Conservation (phyloP, 225 moss, liverwort and hornwort species). For the Rhytidiadelphus loreus region DNA sequence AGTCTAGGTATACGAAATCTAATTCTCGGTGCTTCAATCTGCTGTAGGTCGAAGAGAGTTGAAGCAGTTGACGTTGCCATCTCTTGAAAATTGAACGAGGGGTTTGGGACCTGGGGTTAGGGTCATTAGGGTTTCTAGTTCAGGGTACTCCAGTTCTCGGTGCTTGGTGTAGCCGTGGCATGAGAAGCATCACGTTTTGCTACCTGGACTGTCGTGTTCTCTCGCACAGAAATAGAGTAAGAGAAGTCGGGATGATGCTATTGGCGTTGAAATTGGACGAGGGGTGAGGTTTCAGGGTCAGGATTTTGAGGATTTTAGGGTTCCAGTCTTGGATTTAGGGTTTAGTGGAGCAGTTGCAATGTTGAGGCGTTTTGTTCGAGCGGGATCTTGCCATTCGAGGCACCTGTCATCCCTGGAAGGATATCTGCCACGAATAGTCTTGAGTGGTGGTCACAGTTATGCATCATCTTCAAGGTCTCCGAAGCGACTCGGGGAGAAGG, state of each 20-base stretch:
- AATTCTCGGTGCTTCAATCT: neutral
- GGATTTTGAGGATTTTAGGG: neutral
- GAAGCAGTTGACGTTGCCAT: neutral
- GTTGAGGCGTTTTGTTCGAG: constrained; percentile 14
- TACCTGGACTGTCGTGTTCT: neutral
- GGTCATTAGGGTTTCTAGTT: neutral
- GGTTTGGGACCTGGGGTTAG: neutral
- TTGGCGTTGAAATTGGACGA: neutral
- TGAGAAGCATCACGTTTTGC: neutral
- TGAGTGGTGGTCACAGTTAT: neutral
- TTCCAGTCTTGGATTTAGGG: neutral
- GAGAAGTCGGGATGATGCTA: neutral
- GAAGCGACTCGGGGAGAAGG: neutral
- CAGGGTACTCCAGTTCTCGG: neutral
- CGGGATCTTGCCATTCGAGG: neutral
- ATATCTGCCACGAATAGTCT: neutral
- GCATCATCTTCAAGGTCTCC: constrained; percentile 6
- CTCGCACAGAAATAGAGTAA: neutral
- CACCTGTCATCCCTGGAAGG: neutral
- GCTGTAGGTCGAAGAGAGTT: neutral
- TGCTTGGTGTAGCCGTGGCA: neutral
- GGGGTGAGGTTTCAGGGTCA: neutral
- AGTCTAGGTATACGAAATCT: neutral
- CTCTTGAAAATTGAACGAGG: neutral
- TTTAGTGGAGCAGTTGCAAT: constrained; percentile 2